Evolutionary conservation across 139 green algal species (phyloP), one percentile per base, ranked within the genome.

Genomic region (Tetraselmis chui): DNA sequence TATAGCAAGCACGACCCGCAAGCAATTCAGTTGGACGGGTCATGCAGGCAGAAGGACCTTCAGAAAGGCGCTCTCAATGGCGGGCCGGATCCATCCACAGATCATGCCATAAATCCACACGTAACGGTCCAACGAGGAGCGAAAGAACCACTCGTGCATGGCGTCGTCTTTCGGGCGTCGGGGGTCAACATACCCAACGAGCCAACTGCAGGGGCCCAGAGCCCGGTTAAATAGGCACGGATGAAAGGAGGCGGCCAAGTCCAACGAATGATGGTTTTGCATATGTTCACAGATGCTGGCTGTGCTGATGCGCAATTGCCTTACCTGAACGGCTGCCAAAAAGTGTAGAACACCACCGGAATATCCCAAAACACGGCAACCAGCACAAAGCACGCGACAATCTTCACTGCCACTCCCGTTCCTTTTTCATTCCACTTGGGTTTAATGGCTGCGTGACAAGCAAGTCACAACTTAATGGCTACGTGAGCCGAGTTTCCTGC

Each of bases 41-140:
- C n/a, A n/a, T n/a, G n/a, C n/a, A n/a, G n/a, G n/a, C n/a, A n/a
- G n/a, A n/a, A 18, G 45, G 11, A 67, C 45, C 45, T 67, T 5
- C 45, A 67, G 45, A 18, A 67, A 67, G 45, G 45, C 18, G 45
- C 45, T 32, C 32, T 83, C 75, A 23, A 82, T 59, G 24, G 75
- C 28, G 77, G 89, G 95, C 85, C 98, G 94, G 25, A 95, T 45
- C 79, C 89, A 96, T 2, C 94, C 96, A 76, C 93, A 98, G 1
- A 97, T 31, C 96, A 99, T 99, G 86, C 96, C 96, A 75, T 94
- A 92, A 79, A 99, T 98, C 96, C 96, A 99, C 29, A 99, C 87
- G 85, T 97, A 99, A 32, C 96, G 87, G 85, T 99, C 96, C 58
- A 99, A 88, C 5, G 86, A 90, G 1, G 93, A 97, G 75, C 96